A percentile compares a stretch with the other conserved stretches of the same genome.
Conservation (phyloP, 106 monocot species). For the Phalaenopsis aphrodite region DNA sequence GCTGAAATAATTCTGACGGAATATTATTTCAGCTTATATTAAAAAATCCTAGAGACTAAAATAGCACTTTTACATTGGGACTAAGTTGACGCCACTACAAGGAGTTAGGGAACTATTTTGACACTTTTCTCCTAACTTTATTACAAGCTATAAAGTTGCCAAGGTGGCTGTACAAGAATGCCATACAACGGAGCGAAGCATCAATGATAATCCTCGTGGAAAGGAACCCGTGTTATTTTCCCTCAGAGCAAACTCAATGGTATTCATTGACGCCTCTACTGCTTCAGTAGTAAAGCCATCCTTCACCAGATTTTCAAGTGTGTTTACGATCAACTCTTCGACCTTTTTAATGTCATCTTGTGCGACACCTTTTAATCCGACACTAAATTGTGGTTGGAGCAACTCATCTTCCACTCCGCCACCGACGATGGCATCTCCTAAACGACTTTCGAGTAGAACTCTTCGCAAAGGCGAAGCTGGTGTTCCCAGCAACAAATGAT, state of each 20-base stretch:
- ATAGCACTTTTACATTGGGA: too few relatives aligned
- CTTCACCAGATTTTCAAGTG: constrained; percentile 59
- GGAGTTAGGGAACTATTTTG: too few relatives aligned
- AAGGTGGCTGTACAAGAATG: constrained; percentile 1
- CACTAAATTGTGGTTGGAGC: constrained; percentile 92
- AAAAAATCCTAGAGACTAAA: too few relatives aligned
- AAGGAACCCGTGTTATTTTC: constrained; percentile 99
- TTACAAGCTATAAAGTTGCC: background rate
- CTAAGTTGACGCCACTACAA: too few relatives aligned
- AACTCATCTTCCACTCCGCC: constrained; percentile 97
- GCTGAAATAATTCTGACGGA: too few relatives aligned
- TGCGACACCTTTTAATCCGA: constrained; percentile 88
- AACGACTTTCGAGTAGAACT: constrained; percentile 79
- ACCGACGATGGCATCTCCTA: constrained; percentile 91
- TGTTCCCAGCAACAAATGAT: constrained; percentile 90
- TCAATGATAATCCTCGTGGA: constrained; percentile 89
- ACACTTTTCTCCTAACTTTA: background rate
- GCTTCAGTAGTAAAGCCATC: constrained; percentile 88
- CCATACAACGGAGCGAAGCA: constrained; percentile 95
- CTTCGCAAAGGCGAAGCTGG: constrained; percentile 91
- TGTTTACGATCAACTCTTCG: constrained; percentile 71
- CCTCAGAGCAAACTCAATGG: constrained; percentile 89
- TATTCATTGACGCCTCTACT: constrained; percentile 97
- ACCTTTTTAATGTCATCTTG: constrained; percentile 64
- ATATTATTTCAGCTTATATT: too few relatives aligned